Evolutionary conservation across 2,329 filamentous ascomycete genomes (phyloP).

Genomic region (Shiraia sp.): DNA sequence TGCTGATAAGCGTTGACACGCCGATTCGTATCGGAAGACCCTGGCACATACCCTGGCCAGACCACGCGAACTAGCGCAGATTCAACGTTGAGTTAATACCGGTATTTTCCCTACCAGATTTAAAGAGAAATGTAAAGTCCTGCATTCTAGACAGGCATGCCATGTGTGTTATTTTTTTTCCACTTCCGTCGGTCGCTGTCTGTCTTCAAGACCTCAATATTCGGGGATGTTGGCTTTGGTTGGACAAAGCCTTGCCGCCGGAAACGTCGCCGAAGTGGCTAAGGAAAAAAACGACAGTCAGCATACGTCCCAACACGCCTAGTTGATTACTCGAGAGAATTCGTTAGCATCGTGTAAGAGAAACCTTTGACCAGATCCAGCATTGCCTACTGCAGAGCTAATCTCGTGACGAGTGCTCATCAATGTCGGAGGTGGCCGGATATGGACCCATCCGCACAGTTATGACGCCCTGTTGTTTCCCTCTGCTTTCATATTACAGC

Average conservation of each 20-base stretch:
- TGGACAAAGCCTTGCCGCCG: constrained; percentile 3
- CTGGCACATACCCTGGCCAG: too few species aligned
- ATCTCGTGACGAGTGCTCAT: constrained; percentile 11
- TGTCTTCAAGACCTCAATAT: too few species aligned
- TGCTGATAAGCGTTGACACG: constrained; percentile 27
- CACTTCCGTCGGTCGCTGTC: too few species aligned
- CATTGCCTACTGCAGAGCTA: constrained; percentile 16
- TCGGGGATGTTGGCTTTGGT: too few species aligned
- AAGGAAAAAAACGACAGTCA: constrained; percentile 29
- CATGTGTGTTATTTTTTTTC: too few species aligned
- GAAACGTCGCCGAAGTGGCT: constrained; percentile 22
- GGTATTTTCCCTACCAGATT: constrained; percentile 14
- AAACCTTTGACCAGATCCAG: constrained; percentile 20
- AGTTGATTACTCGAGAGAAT: constrained; percentile 39
- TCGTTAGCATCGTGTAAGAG: constrained; percentile 37
- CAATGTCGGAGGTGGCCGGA: constrained; percentile 32
- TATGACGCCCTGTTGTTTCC: constrained; percentile 7
- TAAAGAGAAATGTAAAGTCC: constrained; percentile 10
- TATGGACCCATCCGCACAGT: constrained; percentile 5
- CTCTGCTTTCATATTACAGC: too few species aligned
- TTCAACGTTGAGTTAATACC: constrained; percentile 11
- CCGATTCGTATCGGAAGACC: constrained; percentile 21
- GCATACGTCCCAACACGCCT: constrained; percentile 28
- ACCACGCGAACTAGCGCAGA: constrained; percentile 34
- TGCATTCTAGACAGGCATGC: constrained; percentile 3